These are phyloP conservation scores for Chrysanthemum makinoi DNA, from an alignment of 129 eudicot species.

Conservation along the genomic window DNA sequence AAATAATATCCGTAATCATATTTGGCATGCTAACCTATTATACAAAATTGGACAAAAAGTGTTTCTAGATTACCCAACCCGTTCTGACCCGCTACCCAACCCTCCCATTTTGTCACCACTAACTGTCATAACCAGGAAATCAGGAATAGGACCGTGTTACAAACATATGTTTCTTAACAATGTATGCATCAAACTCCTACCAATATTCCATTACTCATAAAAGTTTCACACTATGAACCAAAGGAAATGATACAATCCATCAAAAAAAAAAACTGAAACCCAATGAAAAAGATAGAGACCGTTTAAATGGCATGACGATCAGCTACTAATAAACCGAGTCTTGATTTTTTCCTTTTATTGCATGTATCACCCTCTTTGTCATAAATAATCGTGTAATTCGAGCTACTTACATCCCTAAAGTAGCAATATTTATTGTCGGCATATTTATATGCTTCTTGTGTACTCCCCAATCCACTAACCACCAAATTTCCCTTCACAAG, in stretches of 20 bases:
- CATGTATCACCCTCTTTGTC: slow-evolving; percentile 56
- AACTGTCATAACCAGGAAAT: background rate
- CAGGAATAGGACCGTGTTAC: slow-evolving; percentile 7
- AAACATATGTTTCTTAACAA: slow-evolving; percentile 1
- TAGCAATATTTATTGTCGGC: slow-evolving; percentile 52
- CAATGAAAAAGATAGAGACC: background rate
- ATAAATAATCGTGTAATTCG: slow-evolving; percentile 72
- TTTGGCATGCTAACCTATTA: background rate
- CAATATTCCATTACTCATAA: background rate
- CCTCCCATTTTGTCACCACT: background rate
- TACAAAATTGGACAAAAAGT: background rate
- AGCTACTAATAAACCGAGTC: background rate
- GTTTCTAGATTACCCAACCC: background rate
- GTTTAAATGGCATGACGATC: slow-evolving; percentile 18
- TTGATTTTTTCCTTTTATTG: slow-evolving; percentile 26
- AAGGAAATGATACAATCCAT: slow-evolving; percentile 21
- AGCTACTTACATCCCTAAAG: slow-evolving; percentile 66
- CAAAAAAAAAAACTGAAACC: background rate
- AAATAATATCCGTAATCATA: background rate
- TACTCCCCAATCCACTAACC: slow-evolving; percentile 71
- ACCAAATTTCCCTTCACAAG: slow-evolving; percentile 66
- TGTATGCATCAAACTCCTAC: slow-evolving; percentile 3
- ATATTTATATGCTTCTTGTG: slow-evolving; percentile 57
- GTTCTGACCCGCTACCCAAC: background rate
- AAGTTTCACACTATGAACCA: slow-evolving; percentile 1